Evolutionary conservation across 352 stramenopile species (phyloP).

Genomic region (Phytophthora macrochlamydospora): DNA sequence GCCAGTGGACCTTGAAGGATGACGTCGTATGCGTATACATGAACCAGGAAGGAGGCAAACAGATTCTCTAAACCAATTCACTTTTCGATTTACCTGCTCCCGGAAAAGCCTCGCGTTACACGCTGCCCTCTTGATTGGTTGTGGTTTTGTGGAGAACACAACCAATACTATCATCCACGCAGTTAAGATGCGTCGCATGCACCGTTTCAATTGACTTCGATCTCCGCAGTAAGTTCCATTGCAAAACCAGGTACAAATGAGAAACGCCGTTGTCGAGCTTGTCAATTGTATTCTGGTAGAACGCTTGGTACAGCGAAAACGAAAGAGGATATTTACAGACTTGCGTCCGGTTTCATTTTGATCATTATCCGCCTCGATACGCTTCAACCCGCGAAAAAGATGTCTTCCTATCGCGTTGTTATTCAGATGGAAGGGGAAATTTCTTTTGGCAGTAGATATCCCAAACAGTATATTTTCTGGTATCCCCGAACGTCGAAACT

Average conservation of each 20-base stretch:
- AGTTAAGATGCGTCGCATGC: slow-evolving; percentile 14
- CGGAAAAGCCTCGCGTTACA: too few relatives aligned
- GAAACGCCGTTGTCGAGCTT: slow-evolving; percentile 13
- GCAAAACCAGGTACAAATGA: slow-evolving; percentile 22
- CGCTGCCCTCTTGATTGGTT: too few relatives aligned
- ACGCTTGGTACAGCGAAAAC: slow-evolving; percentile 3
- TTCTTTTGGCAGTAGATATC: slow-evolving; percentile 9
- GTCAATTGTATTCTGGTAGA: not conserved
- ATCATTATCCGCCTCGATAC: slow-evolving; percentile 10
- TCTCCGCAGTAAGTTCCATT: slow-evolving; percentile 29
- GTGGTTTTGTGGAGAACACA: too few relatives aligned
- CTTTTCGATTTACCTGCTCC: too few relatives aligned
- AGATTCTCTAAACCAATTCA: not conserved
- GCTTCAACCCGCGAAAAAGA: slow-evolving; percentile 12
- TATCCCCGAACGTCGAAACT: not conserved
- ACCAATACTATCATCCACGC: slow-evolving; percentile 10
- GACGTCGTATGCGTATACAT: too few relatives aligned
- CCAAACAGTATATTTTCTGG: slow-evolving; percentile 1
- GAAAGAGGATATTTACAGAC: slow-evolving; percentile 4
- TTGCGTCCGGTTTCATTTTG: slow-evolving; percentile 1
- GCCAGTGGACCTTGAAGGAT: too few relatives aligned
- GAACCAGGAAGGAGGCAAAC: slow-evolving; percentile 4
- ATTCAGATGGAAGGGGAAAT: slow-evolving; percentile 1
- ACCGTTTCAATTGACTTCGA: slow-evolving; percentile 17
- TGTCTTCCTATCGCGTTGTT: not conserved